phyloP scores from a whole-genome alignment of 148 eudicot genomes.

The Pouteria glomerata region DNA sequence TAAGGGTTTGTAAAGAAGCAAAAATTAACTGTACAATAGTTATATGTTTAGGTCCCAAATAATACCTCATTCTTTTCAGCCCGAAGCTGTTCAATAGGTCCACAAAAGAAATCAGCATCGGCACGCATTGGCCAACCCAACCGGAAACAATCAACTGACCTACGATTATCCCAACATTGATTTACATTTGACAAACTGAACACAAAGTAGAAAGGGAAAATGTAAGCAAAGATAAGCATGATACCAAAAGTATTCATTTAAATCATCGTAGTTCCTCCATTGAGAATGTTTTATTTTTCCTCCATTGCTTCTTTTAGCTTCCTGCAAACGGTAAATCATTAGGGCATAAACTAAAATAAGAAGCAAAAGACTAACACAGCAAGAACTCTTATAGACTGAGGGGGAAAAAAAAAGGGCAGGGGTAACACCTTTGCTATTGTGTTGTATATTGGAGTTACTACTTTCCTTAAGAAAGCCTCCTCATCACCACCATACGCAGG shows the following conservation, averaged over 20 bases:
- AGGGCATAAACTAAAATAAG: not conserved
- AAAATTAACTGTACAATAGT: not conserved
- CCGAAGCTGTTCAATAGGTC: conserved; percentile 18
- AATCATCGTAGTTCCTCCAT: conserved; percentile 74
- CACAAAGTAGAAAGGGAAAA: not conserved
- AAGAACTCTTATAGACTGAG: not conserved
- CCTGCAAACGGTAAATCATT: conserved; percentile 24
- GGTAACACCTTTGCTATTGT: conserved; percentile 55
- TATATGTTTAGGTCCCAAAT: not conserved
- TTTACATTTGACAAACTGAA: not conserved
- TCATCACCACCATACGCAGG: conserved; percentile 98
- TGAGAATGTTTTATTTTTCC: conserved; percentile 45
- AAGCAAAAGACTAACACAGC: not conserved
- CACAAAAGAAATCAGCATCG: conserved; percentile 64
- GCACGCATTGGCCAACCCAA: conserved; percentile 82
- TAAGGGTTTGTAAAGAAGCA: not conserved
- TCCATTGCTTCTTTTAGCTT: conserved; percentile 39
- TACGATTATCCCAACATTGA: conserved; percentile 22
- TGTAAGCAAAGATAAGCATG: not conserved
- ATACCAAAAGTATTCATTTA: conserved; percentile 75
- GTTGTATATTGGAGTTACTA: conserved; percentile 79
- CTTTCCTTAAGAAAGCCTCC: conserved; percentile 82
- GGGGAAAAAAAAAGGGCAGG: not conserved
- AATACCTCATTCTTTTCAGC: conserved; percentile 20
- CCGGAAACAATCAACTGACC: conserved; percentile 65